phyloP scores from a whole-genome alignment of 2,329 filamentous ascomycete genomes.

The Colletotrichum chlorophyti region DNA sequence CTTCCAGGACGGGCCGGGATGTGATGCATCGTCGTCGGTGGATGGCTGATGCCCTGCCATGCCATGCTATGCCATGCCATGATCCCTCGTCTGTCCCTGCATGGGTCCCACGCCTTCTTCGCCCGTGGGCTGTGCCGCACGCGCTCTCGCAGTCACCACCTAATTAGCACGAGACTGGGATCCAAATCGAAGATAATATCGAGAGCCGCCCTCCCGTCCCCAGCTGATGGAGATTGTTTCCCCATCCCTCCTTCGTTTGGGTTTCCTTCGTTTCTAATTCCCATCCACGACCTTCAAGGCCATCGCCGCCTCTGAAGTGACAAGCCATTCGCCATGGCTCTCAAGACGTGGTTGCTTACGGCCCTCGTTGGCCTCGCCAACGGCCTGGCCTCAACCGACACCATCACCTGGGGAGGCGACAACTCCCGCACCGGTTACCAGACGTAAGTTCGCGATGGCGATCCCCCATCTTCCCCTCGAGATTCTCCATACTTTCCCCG shows the following conservation, averaged over 20 bases:
- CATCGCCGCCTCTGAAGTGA: constrained; percentile 11
- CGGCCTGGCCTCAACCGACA: constrained; percentile 54
- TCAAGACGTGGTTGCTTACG: constrained; percentile 30
- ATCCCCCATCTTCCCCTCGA: not conserved
- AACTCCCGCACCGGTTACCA: constrained; percentile 61
- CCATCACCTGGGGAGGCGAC: constrained; percentile 66
- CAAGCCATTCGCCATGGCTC: constrained; percentile 22
- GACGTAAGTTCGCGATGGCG: constrained; percentile 46
- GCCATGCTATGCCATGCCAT: constrained; percentile 3
- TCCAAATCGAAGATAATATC: constrained; percentile 16
- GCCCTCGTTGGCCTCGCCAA: constrained; percentile 41
- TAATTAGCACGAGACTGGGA: no score
- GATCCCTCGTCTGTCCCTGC: constrained; percentile 15
- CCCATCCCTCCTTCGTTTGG: constrained; percentile 7
- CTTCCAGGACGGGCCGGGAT: constrained; percentile 5
- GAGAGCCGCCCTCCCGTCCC: constrained; percentile 10
- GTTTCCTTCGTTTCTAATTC: constrained; percentile 21
- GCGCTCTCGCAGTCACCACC: constrained; percentile 5
- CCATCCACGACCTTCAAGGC: not conserved
- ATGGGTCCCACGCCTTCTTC: not conserved
- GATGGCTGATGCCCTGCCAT: constrained; percentile 20
- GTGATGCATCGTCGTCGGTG: constrained; percentile 6
- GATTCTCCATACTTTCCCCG: not conserved
- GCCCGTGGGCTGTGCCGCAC: constrained; percentile 8
- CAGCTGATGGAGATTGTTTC: constrained; percentile 4